phyloP scores from a whole-genome alignment of 2,329 filamentous ascomycete genomes.

The Colletotrichum lentis region DNA sequence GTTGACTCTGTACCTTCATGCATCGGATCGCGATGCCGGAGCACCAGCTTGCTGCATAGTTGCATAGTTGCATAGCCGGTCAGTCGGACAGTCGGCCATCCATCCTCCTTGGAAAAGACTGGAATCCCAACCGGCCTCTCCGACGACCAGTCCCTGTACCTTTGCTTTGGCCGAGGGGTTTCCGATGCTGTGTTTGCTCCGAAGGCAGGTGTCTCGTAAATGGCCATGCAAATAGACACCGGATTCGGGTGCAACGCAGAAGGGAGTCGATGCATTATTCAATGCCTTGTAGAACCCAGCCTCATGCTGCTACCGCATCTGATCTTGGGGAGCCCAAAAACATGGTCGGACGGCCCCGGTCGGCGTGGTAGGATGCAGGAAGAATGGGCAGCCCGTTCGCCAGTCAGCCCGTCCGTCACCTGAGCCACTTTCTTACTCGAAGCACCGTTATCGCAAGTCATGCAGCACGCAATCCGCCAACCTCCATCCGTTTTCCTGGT shows the following conservation, averaged over 20 bases:
- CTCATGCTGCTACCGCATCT: constrained; percentile 34
- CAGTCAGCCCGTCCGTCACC: constrained; percentile 19
- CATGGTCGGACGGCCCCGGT: constrained; percentile 24
- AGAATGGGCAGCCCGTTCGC: constrained; percentile 23
- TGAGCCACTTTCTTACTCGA: constrained; percentile 25
- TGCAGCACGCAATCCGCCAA: constrained; percentile 26
- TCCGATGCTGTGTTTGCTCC: constrained; percentile 15
- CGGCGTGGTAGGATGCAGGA: constrained; percentile 16
- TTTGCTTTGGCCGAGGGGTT: constrained; percentile 10
- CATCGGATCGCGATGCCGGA: constrained; percentile 26
- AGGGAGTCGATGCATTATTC: constrained; percentile 23
- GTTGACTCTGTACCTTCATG: constrained; percentile 22
- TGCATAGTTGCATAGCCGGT: not conserved
- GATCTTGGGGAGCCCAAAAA: constrained; percentile 24
- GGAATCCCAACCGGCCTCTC: constrained; percentile 20
- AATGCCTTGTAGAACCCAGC: constrained; percentile 22
- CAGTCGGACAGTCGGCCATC: constrained; percentile 26
- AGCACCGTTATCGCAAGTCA: constrained; percentile 18
- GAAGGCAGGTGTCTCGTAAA: constrained; percentile 15
- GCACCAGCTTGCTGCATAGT: constrained; percentile 29
- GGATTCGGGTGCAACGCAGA: constrained; percentile 15
- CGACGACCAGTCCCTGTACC: constrained; percentile 17
- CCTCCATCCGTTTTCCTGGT: constrained; percentile 1
- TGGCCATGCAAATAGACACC: constrained; percentile 13
- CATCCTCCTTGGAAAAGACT: constrained; percentile 13